Conservation (phyloP, 805 yeast genomes). For the Candida broadrunensis region DNA sequence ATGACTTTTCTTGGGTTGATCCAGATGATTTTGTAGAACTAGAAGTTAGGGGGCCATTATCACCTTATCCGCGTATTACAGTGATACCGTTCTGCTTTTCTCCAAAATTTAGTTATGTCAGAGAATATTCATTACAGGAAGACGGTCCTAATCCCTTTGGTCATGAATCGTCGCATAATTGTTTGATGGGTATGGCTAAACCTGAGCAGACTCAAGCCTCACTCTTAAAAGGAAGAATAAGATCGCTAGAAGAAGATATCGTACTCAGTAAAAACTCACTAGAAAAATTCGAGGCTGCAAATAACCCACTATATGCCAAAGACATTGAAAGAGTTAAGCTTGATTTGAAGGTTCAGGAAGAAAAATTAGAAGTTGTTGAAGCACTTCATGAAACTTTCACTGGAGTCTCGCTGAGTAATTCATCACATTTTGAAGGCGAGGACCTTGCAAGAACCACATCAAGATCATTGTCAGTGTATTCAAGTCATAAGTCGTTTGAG, state of each 20-base stretch:
- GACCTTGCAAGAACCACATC: conserved; percentile 11
- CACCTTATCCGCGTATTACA: conserved; percentile 41
- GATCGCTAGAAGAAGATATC: conserved; percentile 24
- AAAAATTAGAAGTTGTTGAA: conserved; percentile 23
- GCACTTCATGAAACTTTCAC: conserved; percentile 20
- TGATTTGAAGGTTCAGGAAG: conserved; percentile 10
- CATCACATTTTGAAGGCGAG: not conserved
- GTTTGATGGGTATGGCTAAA: conserved; percentile 51
- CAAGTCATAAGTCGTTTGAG: conserved; percentile 27
- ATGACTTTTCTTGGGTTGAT: conserved; percentile 62
- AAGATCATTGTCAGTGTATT: conserved; percentile 23
- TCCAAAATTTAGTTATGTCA: conserved; percentile 59
- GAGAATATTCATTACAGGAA: conserved; percentile 46
- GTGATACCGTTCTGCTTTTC: conserved; percentile 48
- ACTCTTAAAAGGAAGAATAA: conserved; percentile 30
- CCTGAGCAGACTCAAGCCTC: conserved; percentile 55
- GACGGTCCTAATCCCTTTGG: conserved; percentile 59
- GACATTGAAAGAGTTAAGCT: conserved; percentile 6
- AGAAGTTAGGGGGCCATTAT: conserved; percentile 44
- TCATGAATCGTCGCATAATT: conserved; percentile 59
- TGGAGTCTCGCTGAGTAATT: not conserved
- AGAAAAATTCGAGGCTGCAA: conserved; percentile 13
- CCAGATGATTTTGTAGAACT: conserved; percentile 73
- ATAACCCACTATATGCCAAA: conserved; percentile 1
- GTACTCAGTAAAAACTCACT: conserved; percentile 19